Evolutionary conservation across 441 rosid genomes (phyloP).

Genomic region (Melianthus villosus): DNA sequence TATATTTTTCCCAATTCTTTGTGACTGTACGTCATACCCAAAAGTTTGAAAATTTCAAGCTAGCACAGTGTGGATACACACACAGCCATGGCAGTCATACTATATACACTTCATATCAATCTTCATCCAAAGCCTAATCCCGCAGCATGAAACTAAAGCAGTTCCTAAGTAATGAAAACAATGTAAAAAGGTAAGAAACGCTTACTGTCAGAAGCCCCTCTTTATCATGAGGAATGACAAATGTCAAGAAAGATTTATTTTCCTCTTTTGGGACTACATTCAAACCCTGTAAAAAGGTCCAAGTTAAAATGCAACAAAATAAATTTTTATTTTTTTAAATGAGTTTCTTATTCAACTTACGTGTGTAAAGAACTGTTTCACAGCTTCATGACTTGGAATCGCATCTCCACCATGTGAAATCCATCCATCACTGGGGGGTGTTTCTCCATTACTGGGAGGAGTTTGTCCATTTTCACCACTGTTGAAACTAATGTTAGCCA

Average conservation of each 20-base stretch:
- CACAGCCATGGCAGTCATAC: no score
- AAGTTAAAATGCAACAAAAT: background rate
- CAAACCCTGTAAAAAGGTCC: constrained; percentile 29
- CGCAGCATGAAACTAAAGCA: no score
- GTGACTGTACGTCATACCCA: no score
- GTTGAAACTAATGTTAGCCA: constrained; percentile 54
- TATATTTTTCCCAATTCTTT: no score
- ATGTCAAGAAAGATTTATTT: constrained; percentile 59
- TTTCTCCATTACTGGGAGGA: constrained; percentile 17
- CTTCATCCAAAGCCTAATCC: no score
- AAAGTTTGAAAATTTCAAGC: no score
- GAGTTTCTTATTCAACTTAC: constrained; percentile 21
- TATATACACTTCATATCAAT: no score
- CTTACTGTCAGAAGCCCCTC: constrained; percentile 51
- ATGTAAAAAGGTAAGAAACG: constrained; percentile 4
- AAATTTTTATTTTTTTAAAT: background rate
- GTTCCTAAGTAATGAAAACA: no score
- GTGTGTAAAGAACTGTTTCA: constrained; percentile 51
- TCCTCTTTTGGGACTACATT: constrained; percentile 53
- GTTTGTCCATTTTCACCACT: constrained; percentile 25
- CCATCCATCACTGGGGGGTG: constrained; percentile 18
- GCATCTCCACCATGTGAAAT: constrained; percentile 17
- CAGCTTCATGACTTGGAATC: constrained; percentile 21
- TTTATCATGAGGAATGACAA: constrained; percentile 62
- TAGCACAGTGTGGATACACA: no score